Base-by-base conservation (phyloP, 192 early-diverging fungal species). In the Borealophlyctis nickersoniae region DNA sequence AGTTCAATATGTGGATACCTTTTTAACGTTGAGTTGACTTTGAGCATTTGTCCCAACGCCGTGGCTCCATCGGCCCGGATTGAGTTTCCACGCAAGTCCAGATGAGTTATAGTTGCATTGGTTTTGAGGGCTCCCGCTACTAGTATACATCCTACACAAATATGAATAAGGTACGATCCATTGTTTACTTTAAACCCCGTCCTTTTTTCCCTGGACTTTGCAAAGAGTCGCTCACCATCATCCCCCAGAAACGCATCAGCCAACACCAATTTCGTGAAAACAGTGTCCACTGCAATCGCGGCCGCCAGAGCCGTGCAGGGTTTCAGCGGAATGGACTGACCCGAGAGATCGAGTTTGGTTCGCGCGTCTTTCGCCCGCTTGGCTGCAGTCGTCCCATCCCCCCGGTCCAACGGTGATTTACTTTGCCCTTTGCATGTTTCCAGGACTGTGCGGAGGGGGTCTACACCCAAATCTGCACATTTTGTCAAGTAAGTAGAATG, bases 21-120 rank as follows among this genome's bases (percentile, higher is more conserved):
- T 64, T 80, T 66, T 16, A 85, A 54, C 7, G 68, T 32, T 3
- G 59, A 31, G 68, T 85, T 85, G 53, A 83, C 70, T 56, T 80
- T 79, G 0, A 85, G 69, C 81, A 85, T 81, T 60, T 83, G 79
- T 2, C 63, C 76, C 1, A 85, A 24, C 28, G 83, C 83, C 23
- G 69, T 79, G 19, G 81, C 79, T n/a, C 83, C 83, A 63, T 85
- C 83, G 24, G 72, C 60, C 19, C 80, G 66, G 26, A 85, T 85
- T 57, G 74, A 79, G 65, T 82, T 85, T 52, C 80, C 83, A 1
- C 81, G 72, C 24, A 85, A 56, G 58, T 85, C 77, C 30, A 85
- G 58, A 55, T 60, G 56, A 2, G 49, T 72, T 22, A 78, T 60
- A 9, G 70, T 67, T n/a, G 45, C 54, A 57, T 85, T 85, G 7